Evolutionary conservation across 2,329 filamentous ascomycete species (phyloP).

Genomic region (Cytospora piceicola): DNA sequence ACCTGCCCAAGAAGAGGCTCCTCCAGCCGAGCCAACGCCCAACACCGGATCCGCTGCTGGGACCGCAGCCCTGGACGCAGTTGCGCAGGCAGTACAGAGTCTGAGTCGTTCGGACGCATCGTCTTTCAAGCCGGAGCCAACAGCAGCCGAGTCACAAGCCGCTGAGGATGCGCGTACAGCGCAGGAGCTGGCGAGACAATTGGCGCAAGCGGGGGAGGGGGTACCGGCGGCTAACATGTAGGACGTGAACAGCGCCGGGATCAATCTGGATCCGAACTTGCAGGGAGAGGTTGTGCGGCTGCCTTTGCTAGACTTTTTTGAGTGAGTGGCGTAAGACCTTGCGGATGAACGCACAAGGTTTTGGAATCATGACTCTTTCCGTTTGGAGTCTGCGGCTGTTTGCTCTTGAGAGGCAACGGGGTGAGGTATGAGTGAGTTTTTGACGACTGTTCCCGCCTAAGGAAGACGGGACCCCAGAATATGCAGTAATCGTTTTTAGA

Average conservation of each 20-base stretch:
- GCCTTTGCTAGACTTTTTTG: neutral
- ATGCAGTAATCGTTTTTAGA: neutral
- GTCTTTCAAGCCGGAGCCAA: slow-evolving; percentile 37
- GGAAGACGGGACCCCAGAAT: neutral
- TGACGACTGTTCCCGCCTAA: neutral
- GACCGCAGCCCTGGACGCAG: slow-evolving; percentile 50
- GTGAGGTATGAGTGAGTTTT: neutral
- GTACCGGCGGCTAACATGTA: slow-evolving; percentile 42
- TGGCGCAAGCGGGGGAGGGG: slow-evolving; percentile 46
- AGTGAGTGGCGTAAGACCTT: neutral
- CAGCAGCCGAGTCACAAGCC: slow-evolving; percentile 40
- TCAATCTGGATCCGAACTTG: neutral
- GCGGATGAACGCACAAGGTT: neutral
- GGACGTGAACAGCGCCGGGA: slow-evolving; percentile 22
- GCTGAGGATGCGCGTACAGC: slow-evolving; percentile 50
- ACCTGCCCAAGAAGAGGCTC: slow-evolving; percentile 22
- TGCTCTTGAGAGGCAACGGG: neutral
- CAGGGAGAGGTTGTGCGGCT: neutral
- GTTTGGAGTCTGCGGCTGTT: neutral
- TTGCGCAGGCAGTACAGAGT: slow-evolving; percentile 51
- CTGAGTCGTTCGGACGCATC: slow-evolving; percentile 23
- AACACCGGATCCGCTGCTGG: slow-evolving; percentile 37
- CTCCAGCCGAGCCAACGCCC: slow-evolving; percentile 29
- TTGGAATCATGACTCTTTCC: neutral
- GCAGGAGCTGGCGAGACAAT: slow-evolving; percentile 59